phyloP scores from a whole-genome alignment of 805 yeast genomes.

The Sugiyamaella floridensis region DNA sequence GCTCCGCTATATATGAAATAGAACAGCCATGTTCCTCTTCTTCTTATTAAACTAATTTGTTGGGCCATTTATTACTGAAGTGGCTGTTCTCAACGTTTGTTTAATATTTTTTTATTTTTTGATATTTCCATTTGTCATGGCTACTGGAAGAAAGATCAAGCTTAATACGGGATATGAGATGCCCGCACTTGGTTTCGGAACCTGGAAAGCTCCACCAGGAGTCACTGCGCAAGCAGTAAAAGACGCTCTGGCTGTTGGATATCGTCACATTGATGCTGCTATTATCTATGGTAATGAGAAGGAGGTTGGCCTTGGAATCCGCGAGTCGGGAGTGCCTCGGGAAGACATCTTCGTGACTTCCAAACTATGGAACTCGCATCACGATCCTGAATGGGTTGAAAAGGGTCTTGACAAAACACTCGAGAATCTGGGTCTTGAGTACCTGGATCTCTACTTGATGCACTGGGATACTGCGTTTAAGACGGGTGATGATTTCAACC shows the following conservation, averaged over 20 bases:
- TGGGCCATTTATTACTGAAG: too few relatives aligned
- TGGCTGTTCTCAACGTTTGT: too few relatives aligned
- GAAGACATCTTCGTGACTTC: slow-evolving; percentile 39
- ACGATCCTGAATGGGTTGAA: slow-evolving; percentile 36
- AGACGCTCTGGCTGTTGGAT: slow-evolving; percentile 47
- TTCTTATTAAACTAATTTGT: too few relatives aligned
- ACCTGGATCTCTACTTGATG: slow-evolving; percentile 47
- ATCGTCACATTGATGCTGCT: slow-evolving; percentile 62
- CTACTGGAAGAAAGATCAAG: too few relatives aligned
- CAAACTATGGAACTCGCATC: slow-evolving; percentile 31
- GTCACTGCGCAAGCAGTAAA: slow-evolving; percentile 33
- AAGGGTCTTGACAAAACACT: slow-evolving; percentile 40
- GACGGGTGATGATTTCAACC: slow-evolving; percentile 24
- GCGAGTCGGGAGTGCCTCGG: slow-evolving; percentile 51
- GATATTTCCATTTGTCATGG: too few relatives aligned
- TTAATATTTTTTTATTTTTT: too few relatives aligned
- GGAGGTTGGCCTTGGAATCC: slow-evolving; percentile 49
- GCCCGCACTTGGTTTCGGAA: slow-evolving; percentile 49
- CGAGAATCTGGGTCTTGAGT: slow-evolving; percentile 38
- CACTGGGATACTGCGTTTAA: slow-evolving; percentile 47
- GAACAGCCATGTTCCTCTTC: too few relatives aligned
- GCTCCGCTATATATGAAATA: too few relatives aligned
- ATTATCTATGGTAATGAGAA: slow-evolving; percentile 48
- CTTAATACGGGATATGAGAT: slow-evolving; percentile 37
- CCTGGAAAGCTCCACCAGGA: slow-evolving; percentile 36